Base-by-base conservation (phyloP, 1,284 basidiomycete species). In the Malassezia nana region DNA sequence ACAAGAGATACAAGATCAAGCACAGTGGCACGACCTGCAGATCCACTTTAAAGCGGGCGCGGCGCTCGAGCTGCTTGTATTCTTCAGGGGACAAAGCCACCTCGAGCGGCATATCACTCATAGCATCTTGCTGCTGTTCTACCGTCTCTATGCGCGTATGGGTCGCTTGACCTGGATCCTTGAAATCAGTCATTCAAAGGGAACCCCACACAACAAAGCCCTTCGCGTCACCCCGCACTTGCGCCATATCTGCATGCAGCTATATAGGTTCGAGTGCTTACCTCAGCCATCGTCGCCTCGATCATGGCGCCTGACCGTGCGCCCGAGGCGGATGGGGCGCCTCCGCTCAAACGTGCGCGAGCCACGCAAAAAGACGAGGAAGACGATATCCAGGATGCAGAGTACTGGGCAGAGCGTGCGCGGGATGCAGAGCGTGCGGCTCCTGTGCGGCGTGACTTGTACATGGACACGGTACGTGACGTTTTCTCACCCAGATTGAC, bases 401-500 rank as follows among this genome's bases (percentile, higher is more conserved):
- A 43, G 6, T 35, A 41, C 38, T 52, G 50, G 32, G 31, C 38
- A 18, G 22, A 45, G 6, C 26, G 32, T 6, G 30, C 20, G 16
- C 24, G 35, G 5, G 35, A 26, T 1, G 40, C 32, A 13, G 31
- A 31, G 13, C 30, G 18, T 4, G 10, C 20, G 4, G 49, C 24
- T 8, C 40, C 47, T 4, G 41, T 32, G 16, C 53, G 47, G 7
- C 53, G 46, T 29, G 91, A 96, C 75, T 79, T 96, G 64, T 96
- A 96, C 75, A 83, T 98, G 52, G 92, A 98, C 77, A 96, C 92
- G 15, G 43, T 58, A 26, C 41, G 50, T 55, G 38, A 7, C n/a
- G 26, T 9, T 25, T 5, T 12, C 31, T 44, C 26, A 44, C 22
- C 7, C 51, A 63, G 60, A 69, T 75, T 59, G 63, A 73, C 40